phyloP scores from a whole-genome alignment of 2,329 filamentous ascomycete species.

The Rutstroemia sp. region DNA sequence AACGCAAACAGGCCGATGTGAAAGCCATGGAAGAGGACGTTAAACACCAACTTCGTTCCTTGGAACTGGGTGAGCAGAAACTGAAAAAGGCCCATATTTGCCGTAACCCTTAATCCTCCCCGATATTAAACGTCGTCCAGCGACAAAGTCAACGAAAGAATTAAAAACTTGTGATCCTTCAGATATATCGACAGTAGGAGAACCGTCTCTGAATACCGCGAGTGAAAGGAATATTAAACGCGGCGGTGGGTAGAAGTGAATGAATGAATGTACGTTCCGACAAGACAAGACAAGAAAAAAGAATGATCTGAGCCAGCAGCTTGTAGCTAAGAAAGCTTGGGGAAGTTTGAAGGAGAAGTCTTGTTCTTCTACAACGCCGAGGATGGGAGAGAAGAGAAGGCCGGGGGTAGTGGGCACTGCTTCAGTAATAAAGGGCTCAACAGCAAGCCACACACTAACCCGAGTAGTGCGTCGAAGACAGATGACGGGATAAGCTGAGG shows the following conservation, averaged over 20 bases:
- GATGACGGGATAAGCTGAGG: neutral
- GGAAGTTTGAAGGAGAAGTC: conserved; percentile 36
- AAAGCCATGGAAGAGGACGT: conserved; percentile 71
- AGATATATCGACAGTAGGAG: neutral
- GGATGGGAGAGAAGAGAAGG: conserved; percentile 29
- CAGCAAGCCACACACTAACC: neutral
- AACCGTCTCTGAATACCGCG: neutral
- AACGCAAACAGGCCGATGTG: conserved; percentile 74
- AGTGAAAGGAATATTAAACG: conserved; percentile 22
- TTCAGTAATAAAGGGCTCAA: conserved; percentile 18
- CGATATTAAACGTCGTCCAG: conserved; percentile 46
- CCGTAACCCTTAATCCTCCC: conserved; percentile 15
- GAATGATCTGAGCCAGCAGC: conserved; percentile 54
- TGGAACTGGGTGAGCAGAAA: conserved; percentile 57
- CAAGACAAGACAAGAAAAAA: conserved; percentile 32
- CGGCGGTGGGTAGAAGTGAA: conserved; percentile 26
- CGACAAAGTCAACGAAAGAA: conserved; percentile 34
- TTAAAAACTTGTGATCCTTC: neutral
- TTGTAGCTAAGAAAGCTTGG: neutral
- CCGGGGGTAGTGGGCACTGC: conserved; percentile 27
- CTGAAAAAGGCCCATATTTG: conserved; percentile 21
- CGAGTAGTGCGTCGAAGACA: neutral
- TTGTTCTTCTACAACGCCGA: conserved; percentile 39
- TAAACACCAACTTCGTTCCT: conserved; percentile 66
- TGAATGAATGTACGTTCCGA: conserved; percentile 23